phyloP scores from a whole-genome alignment of 2,329 filamentous ascomycete species.

The Colletotrichum camelliae region DNA sequence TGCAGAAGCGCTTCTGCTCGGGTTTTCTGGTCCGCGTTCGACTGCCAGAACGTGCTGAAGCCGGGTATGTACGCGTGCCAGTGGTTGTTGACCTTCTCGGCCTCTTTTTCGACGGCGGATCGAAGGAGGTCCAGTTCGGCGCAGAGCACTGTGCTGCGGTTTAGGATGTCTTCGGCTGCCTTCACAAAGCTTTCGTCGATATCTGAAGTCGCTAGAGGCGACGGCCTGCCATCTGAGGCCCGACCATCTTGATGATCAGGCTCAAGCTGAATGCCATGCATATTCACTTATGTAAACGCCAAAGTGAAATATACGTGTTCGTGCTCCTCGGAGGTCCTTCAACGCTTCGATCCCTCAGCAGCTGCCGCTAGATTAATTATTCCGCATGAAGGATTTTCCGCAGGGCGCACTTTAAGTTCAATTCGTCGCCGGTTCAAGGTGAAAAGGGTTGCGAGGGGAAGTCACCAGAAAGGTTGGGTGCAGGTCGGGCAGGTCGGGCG shows the following conservation, averaged over 20 bases:
- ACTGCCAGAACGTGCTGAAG: constrained; percentile 13
- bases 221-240: neutral
- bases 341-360: too few relatives aligned
- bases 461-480: neutral
- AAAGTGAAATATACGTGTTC: neutral
- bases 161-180: neutral
- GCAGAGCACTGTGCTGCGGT: neutral
- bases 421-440: neutral
- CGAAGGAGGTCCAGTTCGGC: neutral
- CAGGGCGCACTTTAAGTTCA: neutral
- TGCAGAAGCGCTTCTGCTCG: constrained; percentile 1
- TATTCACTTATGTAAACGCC: neutral
- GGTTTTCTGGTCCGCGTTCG: neutral
- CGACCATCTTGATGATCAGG: neutral
- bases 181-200: neutral
- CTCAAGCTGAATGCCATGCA: neutral
- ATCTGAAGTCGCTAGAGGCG: neutral
- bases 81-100: neutral
- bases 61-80: constrained; percentile 16
- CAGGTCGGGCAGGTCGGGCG: neutral
- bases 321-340: neutral
- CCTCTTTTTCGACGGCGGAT: neutral
- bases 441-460: neutral
- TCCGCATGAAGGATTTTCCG: too few relatives aligned
- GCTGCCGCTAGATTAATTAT: too few relatives aligned